These are phyloP conservation scores for Saccharomycopsis sp. DNA, from an alignment of 805 yeast species.

Conservation along the genomic window DNA sequence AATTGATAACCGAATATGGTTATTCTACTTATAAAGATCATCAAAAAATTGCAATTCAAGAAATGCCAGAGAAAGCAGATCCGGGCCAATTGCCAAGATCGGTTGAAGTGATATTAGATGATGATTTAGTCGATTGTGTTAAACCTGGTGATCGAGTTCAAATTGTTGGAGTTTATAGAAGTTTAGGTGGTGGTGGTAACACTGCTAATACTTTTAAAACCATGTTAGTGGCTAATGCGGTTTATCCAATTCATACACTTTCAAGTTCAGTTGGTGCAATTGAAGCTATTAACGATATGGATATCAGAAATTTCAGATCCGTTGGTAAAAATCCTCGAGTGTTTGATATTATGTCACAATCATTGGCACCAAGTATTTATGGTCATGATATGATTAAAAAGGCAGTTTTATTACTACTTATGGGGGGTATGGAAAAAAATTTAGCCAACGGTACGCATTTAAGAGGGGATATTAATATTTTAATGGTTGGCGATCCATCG, in stretches of 20 bases:
- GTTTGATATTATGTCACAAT: conserved; percentile 72
- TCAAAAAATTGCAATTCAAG: conserved; percentile 89
- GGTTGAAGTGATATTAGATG: conserved; percentile 87
- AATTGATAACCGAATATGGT: conserved; percentile 85
- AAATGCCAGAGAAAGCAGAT: conserved; percentile 96
- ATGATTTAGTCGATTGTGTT: conserved; percentile 83
- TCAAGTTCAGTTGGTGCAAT: conserved; percentile 76
- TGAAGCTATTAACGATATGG: conserved; percentile 66
- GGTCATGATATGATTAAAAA: conserved; percentile 88
- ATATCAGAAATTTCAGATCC: conserved; percentile 79
- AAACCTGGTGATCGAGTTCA: conserved; percentile 97
- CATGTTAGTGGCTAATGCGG: conserved; percentile 80
- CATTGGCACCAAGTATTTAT: conserved; percentile 92
- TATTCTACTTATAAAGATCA: conserved; percentile 89
- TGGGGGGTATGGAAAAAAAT: conserved; percentile 94
- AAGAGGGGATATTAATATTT: conserved; percentile 93
- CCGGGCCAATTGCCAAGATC: conserved; percentile 96
- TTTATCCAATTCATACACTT: conserved; percentile 81
- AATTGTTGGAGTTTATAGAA: conserved; percentile 87
- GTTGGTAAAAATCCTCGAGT: conserved; percentile 63
- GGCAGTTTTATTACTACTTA: conserved; percentile 81
- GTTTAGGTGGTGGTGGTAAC: conserved; percentile 67
- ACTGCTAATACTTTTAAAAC: conserved; percentile 68
- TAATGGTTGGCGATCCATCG: conserved; percentile 98
- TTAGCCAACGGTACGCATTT: conserved; percentile 92